phyloP scores from a whole-genome alignment of 805 yeast species.

The Metschnikowia vanudenii region DNA sequence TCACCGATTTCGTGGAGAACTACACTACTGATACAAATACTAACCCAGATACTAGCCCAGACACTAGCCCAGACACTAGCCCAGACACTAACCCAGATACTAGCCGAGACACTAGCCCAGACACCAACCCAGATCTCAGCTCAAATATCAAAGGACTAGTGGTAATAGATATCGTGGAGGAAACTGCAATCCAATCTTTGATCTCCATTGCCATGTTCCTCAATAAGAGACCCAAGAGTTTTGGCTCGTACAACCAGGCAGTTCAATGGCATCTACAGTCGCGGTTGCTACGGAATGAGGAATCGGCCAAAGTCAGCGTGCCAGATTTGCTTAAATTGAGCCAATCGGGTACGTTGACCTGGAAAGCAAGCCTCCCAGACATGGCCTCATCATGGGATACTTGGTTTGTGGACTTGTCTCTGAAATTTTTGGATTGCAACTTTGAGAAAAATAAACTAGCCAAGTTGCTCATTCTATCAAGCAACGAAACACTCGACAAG shows the following conservation, averaged over 20 bases:
- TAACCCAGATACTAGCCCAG: conserved; percentile 5
- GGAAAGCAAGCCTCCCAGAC: conserved; percentile 63
- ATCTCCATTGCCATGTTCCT: conserved; percentile 66
- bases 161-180: conserved; percentile 92
- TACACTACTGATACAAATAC: background rate
- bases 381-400: conserved; percentile 73
- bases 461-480: conserved; percentile 77
- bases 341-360: conserved; percentile 28
- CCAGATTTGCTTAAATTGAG: conserved; percentile 55
- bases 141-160: conserved; percentile 59
- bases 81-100: conserved; percentile 34
- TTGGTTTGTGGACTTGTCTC: conserved; percentile 79
- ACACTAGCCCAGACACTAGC: background rate
- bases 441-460: conserved; percentile 33
- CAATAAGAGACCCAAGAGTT: conserved; percentile 58
- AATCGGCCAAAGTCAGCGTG: conserved; percentile 73
- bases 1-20: conserved; percentile 50
- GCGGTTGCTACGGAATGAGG: conserved; percentile 50
- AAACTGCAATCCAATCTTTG: conserved; percentile 75
- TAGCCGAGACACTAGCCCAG: too few relatives aligned
- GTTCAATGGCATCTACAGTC: conserved; percentile 78
- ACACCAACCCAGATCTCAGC: background rate
- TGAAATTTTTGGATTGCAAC: conserved; percentile 39
- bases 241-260: conserved; percentile 54
- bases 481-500: conserved; percentile 85